Conservation (phyloP, 2,329 filamentous ascomycete species). For the Calonectria montana region DNA sequence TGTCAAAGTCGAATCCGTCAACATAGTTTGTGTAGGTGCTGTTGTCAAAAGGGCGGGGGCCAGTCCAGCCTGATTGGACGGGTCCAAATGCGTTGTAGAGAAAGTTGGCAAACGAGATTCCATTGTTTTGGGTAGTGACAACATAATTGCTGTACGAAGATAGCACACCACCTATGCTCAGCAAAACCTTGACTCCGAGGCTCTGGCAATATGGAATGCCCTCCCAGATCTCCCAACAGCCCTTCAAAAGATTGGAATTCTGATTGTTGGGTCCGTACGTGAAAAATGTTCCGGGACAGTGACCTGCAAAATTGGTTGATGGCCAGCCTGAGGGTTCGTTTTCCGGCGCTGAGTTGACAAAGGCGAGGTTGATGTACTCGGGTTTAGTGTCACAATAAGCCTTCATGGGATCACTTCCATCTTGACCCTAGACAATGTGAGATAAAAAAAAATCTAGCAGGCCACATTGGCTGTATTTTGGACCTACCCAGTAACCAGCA, state of each 20-base stretch:
- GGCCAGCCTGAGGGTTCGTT: constrained; percentile 50
- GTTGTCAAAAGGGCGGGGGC: constrained; percentile 54
- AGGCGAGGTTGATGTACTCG: constrained; percentile 52
- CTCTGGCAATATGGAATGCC: constrained; percentile 56
- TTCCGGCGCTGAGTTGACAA: constrained; percentile 53
- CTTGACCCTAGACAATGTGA: constrained; percentile 48
- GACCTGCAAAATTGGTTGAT: constrained; percentile 53
- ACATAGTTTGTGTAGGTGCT: constrained; percentile 29
- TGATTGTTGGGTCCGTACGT: constrained; percentile 27
- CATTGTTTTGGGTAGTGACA: constrained; percentile 45
- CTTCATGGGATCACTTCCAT: constrained; percentile 45
- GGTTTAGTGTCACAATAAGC: constrained; percentile 51
- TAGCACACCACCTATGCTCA: constrained; percentile 54
- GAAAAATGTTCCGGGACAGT: constrained; percentile 48
- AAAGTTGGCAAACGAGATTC: constrained; percentile 51
- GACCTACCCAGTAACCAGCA: constrained; percentile 54
- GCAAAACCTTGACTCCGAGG: constrained; percentile 55
- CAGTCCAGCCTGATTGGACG: constrained; percentile 42
- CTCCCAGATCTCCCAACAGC: constrained; percentile 50
- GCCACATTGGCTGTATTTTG: neutral
- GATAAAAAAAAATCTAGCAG: neutral
- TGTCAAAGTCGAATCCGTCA: constrained; percentile 58
- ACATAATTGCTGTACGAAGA: constrained; percentile 46
- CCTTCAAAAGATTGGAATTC: constrained; percentile 46
- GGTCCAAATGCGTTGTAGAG: constrained; percentile 55